phyloP scores from a whole-genome alignment of 441 rosid species.

The Monsonia emarginata region DNA sequence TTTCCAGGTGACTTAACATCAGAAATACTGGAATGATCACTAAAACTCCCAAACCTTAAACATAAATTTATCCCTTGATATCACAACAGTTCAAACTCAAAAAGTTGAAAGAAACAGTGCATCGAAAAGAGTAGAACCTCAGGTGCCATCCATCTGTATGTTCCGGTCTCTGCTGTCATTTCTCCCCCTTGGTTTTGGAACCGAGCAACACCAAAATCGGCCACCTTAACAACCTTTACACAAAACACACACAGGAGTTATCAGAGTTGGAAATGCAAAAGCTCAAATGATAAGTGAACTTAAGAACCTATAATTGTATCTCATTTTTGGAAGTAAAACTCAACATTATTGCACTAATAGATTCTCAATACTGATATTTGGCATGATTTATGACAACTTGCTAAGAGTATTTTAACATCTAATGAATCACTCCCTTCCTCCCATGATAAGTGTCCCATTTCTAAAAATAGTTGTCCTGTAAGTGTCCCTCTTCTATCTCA shows the following conservation, averaged over 20 bases:
- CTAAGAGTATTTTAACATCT: background rate
- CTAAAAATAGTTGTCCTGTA: no score
- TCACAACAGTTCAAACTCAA: background rate
- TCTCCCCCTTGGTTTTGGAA: constrained; percentile 57
- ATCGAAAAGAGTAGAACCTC: constrained; percentile 38
- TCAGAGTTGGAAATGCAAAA: background rate
- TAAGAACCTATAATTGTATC: background rate
- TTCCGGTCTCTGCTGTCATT: constrained; percentile 79
- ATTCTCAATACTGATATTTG: background rate
- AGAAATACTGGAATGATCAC: background rate
- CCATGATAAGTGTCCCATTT: no score
- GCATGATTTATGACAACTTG: background rate
- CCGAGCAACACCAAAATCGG: constrained; percentile 78
- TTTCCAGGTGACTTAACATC: background rate
- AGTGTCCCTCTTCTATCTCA: no score
- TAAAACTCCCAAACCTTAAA: constrained; percentile 3
- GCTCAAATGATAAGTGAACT: background rate
- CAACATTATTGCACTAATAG: background rate
- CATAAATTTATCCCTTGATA: background rate
- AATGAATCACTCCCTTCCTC: no score
- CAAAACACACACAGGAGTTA: background rate
- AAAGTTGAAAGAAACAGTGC: background rate
- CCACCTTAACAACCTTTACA: constrained; percentile 63
- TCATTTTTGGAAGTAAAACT: background rate
- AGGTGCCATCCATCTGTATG: constrained; percentile 89